Evolutionary conservation across 495 filamentous ascomycete species (phyloP), one percentile per base, ranked within the genome.

Genomic region (Penicillium bialowiezense): DNA sequence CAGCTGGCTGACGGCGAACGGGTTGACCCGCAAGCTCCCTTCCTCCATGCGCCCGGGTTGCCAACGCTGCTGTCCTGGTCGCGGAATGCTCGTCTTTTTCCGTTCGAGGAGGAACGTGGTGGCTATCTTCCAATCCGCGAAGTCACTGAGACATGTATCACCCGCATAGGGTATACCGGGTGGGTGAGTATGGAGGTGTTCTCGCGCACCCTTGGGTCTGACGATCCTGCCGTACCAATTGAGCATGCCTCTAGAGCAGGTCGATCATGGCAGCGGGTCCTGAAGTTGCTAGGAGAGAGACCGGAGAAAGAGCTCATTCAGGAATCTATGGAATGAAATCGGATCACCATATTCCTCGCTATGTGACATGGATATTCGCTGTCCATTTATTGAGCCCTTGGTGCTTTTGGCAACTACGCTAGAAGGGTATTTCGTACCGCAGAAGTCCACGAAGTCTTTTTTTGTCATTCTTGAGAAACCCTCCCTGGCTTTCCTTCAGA

Each of bases 121-220:
- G 87, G 77, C 0, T 90, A 88, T 56, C 68, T 90, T 7, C 87
- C 87, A 5, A 59, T 64, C 18, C 44, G 44, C 0, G 19, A 54
- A 62, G 73, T 89, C 14, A 81, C 84, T 7, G 84, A 60, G 35
- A 52, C 60, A n/a, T 64, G 60, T 48, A 77, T 87, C 37, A 72
- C 82, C 15, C 77, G 76, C 2, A 60, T 89, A 17, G 77, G 79
- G 2, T 91, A 79, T 48, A 68, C 80, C 28, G 87, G 87, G 0
- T 89, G 84, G 84, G 77, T 88, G 12, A 84, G 81, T 55, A 78
- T 88, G 67, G 87, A 91, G 60, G 63, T 89, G 28, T 91, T 91
- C 64, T 83, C 83, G 52, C 62, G 80, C 19, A 76, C 73, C 32
- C 77, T 86, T 70, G 59, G 64, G 10, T 76, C 83, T n/a, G 51